Evolutionary conservation across 2,329 filamentous ascomycete genomes (phyloP).

Genomic region (Alternaria consortialis): DNA sequence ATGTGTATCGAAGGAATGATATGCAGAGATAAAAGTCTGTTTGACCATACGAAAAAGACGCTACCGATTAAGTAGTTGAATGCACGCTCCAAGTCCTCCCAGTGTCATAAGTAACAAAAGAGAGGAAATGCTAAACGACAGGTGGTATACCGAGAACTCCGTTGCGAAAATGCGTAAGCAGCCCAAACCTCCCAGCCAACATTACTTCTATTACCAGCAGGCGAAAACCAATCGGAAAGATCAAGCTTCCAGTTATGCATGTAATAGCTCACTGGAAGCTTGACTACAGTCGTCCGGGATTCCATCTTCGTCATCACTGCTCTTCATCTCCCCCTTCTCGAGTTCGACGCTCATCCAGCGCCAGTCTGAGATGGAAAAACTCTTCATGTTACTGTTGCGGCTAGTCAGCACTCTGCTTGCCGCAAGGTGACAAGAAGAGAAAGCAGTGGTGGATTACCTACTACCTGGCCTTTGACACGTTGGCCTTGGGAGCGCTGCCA

Average conservation of each 20-base stretch:
- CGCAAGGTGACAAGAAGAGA: neutral
- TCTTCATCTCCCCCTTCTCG: conserved; percentile 8
- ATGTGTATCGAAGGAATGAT: neutral
- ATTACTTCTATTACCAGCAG: conserved; percentile 1
- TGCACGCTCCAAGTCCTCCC: neutral
- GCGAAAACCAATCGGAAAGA: neutral
- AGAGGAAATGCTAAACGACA: conserved; percentile 1
- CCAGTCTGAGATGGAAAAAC: conserved; percentile 23
- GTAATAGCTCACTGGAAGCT: conserved; percentile 16
- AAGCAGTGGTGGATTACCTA: conserved; percentile 33
- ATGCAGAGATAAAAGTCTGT: neutral
- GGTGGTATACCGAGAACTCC: conserved; percentile 14
- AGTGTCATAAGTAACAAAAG: neutral
- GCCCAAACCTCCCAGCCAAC: neutral
- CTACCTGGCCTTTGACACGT: conserved; percentile 27
- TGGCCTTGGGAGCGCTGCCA: conserved; percentile 1
- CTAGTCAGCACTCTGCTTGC: conserved; percentile 7
- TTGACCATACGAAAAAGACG: neutral
- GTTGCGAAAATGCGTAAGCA: neutral
- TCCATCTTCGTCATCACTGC: conserved; percentile 11
- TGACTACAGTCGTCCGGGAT: conserved; percentile 18
- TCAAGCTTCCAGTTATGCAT: neutral
- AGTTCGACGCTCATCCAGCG: conserved; percentile 18
- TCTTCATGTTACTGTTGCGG: conserved; percentile 11
- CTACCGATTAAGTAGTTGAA: conserved; percentile 4